phyloP scores from a whole-genome alignment of 768 basidiomycete genomes.

The Zangia roseola region DNA sequence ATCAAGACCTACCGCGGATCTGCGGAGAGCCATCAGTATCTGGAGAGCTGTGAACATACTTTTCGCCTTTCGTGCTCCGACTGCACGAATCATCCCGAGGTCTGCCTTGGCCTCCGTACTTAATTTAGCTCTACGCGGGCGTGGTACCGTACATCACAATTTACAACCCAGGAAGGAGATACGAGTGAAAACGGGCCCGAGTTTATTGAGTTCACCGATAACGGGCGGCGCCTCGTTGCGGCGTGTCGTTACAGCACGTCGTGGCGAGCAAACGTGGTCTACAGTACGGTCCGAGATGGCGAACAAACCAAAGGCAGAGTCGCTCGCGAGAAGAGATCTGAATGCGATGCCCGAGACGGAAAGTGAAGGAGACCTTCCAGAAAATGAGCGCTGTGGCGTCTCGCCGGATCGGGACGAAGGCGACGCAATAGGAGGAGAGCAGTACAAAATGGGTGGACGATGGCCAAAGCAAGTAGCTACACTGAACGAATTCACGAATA shows the following conservation, averaged over 20 bases:
- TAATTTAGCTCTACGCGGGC: constrained; percentile 2
- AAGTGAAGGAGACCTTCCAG: constrained; percentile 1
- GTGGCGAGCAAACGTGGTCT: constrained; percentile 1
- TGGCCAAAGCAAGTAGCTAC: not conserved
- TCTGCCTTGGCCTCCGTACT: constrained; percentile 5
- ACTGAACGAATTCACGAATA: constrained; percentile 8
- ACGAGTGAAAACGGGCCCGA: constrained; percentile 14
- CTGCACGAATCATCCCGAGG: constrained; percentile 13
- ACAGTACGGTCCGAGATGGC: not conserved
- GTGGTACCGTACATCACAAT: not conserved
- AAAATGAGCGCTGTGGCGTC: constrained; percentile 1
- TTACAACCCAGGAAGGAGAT: not conserved
- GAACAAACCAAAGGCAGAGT: not conserved
- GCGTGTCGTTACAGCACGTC: not conserved
- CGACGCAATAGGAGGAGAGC: constrained; percentile 13
- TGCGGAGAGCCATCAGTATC: constrained; percentile 14
- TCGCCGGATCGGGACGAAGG: constrained; percentile 4
- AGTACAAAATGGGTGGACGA: constrained; percentile 1
- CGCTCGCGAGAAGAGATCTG: not conserved
- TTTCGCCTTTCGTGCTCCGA: constrained; percentile 1
- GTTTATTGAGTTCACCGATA: constrained; percentile 3
- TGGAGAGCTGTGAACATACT: constrained; percentile 2
- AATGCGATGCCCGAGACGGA: constrained; percentile 3
- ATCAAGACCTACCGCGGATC: constrained; percentile 30
- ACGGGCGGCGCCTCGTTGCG: constrained; percentile 6